Evolutionary conservation across 345 rosid species (phyloP).

Genomic region (Sisymbrium irio): DNA sequence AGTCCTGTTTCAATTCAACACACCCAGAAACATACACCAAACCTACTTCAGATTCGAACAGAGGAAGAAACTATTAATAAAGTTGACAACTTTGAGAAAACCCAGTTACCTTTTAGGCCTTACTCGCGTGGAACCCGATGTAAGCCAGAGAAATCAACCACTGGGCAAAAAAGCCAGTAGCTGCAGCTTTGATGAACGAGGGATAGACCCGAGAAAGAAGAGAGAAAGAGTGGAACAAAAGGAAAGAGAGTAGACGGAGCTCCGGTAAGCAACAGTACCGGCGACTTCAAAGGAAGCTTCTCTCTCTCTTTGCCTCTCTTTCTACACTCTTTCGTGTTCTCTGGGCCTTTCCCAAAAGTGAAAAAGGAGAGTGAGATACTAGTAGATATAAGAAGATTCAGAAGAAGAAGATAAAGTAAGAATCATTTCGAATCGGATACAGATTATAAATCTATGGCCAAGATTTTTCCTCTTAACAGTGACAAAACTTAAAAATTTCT

Average conservation of each 20-base stretch:
- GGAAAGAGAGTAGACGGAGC: constrained; percentile 60
- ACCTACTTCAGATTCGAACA: constrained; percentile 31
- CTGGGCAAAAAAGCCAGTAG: constrained; percentile 36
- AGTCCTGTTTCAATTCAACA: constrained; percentile 56
- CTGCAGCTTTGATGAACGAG: constrained; percentile 34
- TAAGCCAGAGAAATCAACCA: constrained; percentile 36
- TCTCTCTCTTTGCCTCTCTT: background rate
- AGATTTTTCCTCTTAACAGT: constrained; percentile 35
- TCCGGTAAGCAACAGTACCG: constrained; percentile 54
- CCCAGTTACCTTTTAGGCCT: constrained; percentile 52
- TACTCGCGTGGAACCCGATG: constrained; percentile 77
- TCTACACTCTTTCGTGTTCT: constrained; percentile 3
- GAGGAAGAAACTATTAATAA: background rate
- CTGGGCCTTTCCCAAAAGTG: constrained; percentile 22
- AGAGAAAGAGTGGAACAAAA: constrained; percentile 14
- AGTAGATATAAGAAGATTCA: constrained; percentile 30
- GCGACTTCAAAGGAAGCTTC: background rate
- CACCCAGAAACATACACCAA: constrained; percentile 3
- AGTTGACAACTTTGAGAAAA: background rate
- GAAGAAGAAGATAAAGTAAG: constrained; percentile 33
- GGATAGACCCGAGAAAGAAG: constrained; percentile 28
- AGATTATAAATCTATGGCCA: constrained; percentile 71
- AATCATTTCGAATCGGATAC: constrained; percentile 10
- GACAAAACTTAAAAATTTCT: constrained; percentile 31
- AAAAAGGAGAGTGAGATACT: constrained; percentile 25